These are phyloP conservation scores for Suhomyces pyralidae DNA, from an alignment of 805 yeast genomes.

Conservation along the genomic window DNA sequence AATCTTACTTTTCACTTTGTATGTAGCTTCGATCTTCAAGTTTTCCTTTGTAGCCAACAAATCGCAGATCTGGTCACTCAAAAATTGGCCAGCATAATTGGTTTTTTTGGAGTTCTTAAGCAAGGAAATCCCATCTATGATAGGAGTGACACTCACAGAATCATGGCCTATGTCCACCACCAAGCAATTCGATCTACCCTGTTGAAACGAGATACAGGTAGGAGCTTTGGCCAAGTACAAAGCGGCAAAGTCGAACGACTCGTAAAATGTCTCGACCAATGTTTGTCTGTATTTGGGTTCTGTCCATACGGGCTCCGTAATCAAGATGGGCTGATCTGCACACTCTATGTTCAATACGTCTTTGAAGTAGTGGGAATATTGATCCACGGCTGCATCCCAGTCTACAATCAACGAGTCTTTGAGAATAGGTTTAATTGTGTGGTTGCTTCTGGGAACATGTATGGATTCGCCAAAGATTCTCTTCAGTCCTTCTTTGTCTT, in stretches of 20 bases:
- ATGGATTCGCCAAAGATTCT: constrained; percentile 42
- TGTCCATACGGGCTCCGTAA: constrained; percentile 90
- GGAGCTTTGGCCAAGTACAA: constrained; percentile 78
- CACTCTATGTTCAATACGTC: constrained; percentile 50
- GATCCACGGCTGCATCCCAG: constrained; percentile 83
- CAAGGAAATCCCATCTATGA: constrained; percentile 75
- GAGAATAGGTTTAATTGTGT: constrained; percentile 55
- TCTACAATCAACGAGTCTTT: constrained; percentile 64
- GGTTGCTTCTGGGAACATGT: constrained; percentile 47
- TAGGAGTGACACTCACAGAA: constrained; percentile 72
- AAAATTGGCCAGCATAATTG: constrained; percentile 66
- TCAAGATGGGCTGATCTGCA: constrained; percentile 67
- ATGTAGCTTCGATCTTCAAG: constrained; percentile 36
- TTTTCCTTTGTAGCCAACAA: constrained; percentile 28
- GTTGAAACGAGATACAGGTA: constrained; percentile 84
- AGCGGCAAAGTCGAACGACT: constrained; percentile 71
- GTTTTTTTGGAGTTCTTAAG: constrained; percentile 69
- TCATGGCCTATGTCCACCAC: constrained; percentile 88
- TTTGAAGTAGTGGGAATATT: constrained; percentile 62
- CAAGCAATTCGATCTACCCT: constrained; percentile 82
- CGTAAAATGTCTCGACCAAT: constrained; percentile 70
- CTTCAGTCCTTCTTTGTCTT: constrained; percentile 12
- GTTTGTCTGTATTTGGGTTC: constrained; percentile 61
- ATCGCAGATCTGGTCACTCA: constrained; percentile 52
- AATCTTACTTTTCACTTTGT: constrained; percentile 47